Evolutionary conservation across 2,329 filamentous ascomycete genomes (phyloP).

Genomic region (Niveomyces coronatus): DNA sequence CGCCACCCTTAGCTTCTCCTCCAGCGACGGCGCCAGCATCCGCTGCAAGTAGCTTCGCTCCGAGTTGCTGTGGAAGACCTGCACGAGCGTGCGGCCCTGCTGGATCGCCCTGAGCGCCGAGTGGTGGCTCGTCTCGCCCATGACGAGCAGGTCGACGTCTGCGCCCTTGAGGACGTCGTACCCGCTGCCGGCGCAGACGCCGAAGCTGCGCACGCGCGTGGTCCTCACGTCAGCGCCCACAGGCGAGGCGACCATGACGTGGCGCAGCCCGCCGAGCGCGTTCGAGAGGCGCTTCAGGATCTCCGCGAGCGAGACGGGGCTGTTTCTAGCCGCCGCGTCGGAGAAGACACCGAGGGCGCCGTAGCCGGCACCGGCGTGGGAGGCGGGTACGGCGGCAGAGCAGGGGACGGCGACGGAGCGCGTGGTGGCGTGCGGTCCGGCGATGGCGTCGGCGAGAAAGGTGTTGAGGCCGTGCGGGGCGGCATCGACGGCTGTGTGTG

Average conservation of each 20-base stretch:
- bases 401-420: slow-evolving; percentile 37
- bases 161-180: slow-evolving; percentile 61
- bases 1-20: slow-evolving; percentile 44
- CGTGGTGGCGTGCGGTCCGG: slow-evolving; percentile 34
- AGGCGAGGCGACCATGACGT: slow-evolving; percentile 39
- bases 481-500: slow-evolving; percentile 90
- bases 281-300: slow-evolving; percentile 48
- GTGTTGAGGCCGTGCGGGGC: slow-evolving; percentile 78
- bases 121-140: slow-evolving; percentile 89
- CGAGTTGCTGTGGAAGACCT: slow-evolving; percentile 86
- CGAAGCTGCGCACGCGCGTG: slow-evolving; percentile 54
- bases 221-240: slow-evolving; percentile 34
- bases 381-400: slow-evolving; percentile 27
- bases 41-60: slow-evolving; percentile 73
- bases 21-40: slow-evolving; percentile 57
- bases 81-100: slow-evolving; percentile 70
- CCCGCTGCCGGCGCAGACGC: slow-evolving; percentile 84
- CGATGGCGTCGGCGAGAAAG: slow-evolving; percentile 84
- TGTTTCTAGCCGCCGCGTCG: slow-evolving; percentile 10
- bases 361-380: slow-evolving; percentile 40
- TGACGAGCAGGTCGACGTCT: slow-evolving; percentile 73
- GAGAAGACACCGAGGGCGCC: slow-evolving; percentile 37
- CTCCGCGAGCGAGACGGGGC: slow-evolving; percentile 27
- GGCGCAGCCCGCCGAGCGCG: slow-evolving; percentile 53
- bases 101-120: slow-evolving; percentile 81